Evolutionary conservation across 2,329 filamentous ascomycete genomes (phyloP), one percentile per base, ranked within the genome.

Genomic region (Daldinia sp.): DNA sequence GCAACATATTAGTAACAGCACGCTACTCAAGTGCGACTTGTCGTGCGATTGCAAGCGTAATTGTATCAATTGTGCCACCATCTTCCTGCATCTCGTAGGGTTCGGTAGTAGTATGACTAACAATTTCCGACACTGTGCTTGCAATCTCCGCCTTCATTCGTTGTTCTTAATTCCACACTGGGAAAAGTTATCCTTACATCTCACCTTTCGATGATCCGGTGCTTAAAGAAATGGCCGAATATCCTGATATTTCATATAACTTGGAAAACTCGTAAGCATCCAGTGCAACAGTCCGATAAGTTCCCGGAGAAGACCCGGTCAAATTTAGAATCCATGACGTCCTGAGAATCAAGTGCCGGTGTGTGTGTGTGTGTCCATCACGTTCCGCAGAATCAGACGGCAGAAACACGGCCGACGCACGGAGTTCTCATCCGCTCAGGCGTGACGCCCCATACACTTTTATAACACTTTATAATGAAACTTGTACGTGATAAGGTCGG

Each of bases 271-370:
- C 30, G 42, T 26, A 37, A 44, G 23, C 23, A 50, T 48, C 48
- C 15, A 46, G 42, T 63, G 56, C 56, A 50, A 65, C 67, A 30
- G 26, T 44, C 56, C 69, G 69, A 67, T 39, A 65, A 65, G 50
- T 69, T 70, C 44, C 60, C 67, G 67, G 58, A 59, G 54, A 57
- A 44, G 33, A 30, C 26, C 55, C 33, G 20, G 61, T 41, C 60
- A 50, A 48, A 41, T 60, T 60, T 30, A 63, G 53, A 39, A 30
- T 42, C 18, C 65, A 65, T 70, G 65, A 65, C 68, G 61, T 70
- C 46, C 42, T 15, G 1, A 50, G 12, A 63, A 68, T 56, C 39
- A 72, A 72, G 55, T 72, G 69, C 69, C 69, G 67, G 35, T 39
- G 12, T 67, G 44, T 33, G 28, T 30, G 28, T 33, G 33, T 35